Base-by-base conservation (phyloP, 2,329 filamentous ascomycete genomes). In the Aspergillus floridensis region DNA sequence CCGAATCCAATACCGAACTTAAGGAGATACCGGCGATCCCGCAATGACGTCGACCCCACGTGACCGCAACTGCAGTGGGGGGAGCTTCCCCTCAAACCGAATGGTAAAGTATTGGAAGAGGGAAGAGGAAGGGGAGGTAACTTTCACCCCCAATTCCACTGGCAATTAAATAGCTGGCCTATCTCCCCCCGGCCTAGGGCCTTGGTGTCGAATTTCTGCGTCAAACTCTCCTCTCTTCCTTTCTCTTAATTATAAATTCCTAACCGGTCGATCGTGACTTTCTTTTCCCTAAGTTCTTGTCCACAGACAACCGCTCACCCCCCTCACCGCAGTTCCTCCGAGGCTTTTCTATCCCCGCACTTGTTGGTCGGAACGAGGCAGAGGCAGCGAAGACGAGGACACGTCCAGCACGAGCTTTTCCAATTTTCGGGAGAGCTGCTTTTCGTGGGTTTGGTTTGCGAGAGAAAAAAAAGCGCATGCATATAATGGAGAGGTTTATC, bases 401-500 rank as follows among this genome's bases (percentile, higher is more conserved):
- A 32, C 31, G 7, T 10, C 31, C 12, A 4, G 7, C 31, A 32
- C 6, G 5, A 32, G 12, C 32, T 35, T 35, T 35, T 16, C 32
- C 26, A 29, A 1, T 16, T 35, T 1, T 5, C 32, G 32, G 32
- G 32, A 35, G 12, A 12, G 11, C 12, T 12, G 14, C 16, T 12
- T 16, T 35, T 35, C 22, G 12, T 12, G 32, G 11, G 10, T 35
- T 4, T 6, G 5, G 32, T 16, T 2, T 14, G 32, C 1, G 32
- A 12, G 4, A 35, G 5, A 14, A 35, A 16, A 35, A 12, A 16
- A 35, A 12, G 32, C 11, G 32, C 26, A 35, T 8, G 16, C 38
- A 19, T 44, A 29, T 29, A 62, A 76, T 76, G 74, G 72, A 76
- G 54, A 68, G 67, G 56, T 54, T 76, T 35, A 58, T 74, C 49